Evolutionary conservation across 345 rosid species (phyloP).

Genomic region (Boechera retrofracta): DNA sequence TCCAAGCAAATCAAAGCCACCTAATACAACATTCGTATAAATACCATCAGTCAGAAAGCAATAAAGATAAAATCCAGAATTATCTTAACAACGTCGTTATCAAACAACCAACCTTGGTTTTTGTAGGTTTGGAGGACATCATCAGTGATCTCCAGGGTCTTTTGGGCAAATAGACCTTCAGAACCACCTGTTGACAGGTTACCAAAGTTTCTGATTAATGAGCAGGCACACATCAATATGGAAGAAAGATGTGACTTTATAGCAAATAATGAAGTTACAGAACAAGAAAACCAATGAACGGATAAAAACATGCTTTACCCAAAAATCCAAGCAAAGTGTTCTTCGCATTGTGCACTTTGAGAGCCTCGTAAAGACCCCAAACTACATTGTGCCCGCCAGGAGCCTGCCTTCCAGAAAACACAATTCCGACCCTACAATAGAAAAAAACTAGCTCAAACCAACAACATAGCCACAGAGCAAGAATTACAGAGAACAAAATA

Average conservation of each 20-base stretch:
- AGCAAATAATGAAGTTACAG: slow-evolving; percentile 4
- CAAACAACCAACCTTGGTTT: slow-evolving; percentile 77
- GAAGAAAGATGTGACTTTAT: not conserved
- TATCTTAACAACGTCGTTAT: not conserved
- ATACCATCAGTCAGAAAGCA: slow-evolving; percentile 26
- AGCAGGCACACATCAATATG: not conserved
- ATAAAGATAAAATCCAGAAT: slow-evolving; percentile 12
- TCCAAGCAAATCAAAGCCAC: slow-evolving; percentile 96
- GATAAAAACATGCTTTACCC: slow-evolving; percentile 52
- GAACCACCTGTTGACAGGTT: slow-evolving; percentile 71
- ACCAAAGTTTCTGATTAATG: not conserved
- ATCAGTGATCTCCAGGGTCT: slow-evolving; percentile 86
- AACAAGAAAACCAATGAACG: not conserved
- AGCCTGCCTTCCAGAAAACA: slow-evolving; percentile 95
- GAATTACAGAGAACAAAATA: slow-evolving; percentile 22
- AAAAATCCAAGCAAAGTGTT: slow-evolving; percentile 83
- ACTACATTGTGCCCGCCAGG: slow-evolving; percentile 97
- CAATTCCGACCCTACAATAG: slow-evolving; percentile 77
- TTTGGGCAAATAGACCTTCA: slow-evolving; percentile 94
- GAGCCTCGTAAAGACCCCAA: slow-evolving; percentile 88
- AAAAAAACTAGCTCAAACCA: slow-evolving; percentile 10
- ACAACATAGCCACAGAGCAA: not conserved
- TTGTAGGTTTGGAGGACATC: slow-evolving; percentile 81
- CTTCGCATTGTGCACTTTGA: slow-evolving; percentile 73
- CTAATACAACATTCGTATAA: slow-evolving; percentile 44